Percentiles rank a stretch among this genome's conserved stretches.
phyloP scores from a whole-genome alignment of 805 yeast genomes.

The Nakazawaea ambrosiae region DNA sequence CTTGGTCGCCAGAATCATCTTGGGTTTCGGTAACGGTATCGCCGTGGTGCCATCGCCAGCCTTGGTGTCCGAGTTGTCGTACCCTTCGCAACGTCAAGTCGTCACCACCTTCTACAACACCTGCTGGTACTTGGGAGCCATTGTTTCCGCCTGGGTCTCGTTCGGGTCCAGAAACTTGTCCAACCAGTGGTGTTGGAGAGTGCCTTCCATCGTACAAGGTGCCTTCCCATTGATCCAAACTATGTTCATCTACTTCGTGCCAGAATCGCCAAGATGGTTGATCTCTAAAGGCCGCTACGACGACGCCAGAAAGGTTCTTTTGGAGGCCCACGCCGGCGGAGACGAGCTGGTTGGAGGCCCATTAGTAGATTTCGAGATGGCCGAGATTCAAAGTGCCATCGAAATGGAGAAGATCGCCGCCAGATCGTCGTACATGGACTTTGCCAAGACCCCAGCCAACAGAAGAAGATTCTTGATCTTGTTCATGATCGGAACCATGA shows the following conservation, averaged over 20 bases:
- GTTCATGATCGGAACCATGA: conserved; percentile 23
- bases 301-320: conserved; percentile 39
- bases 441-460: conserved; percentile 27
- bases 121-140: conserved; percentile 43
- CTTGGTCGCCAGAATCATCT: conserved; percentile 36
- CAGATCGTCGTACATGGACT: conserved; percentile 27
- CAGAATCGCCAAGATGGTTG: conserved; percentile 74
- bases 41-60: conserved; percentile 40
- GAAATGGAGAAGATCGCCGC: conserved; percentile 28
- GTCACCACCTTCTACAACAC: conserved; percentile 41
- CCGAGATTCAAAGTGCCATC: conserved; percentile 29
- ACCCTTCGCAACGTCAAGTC: conserved; percentile 36
- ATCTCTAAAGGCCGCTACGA: conserved; percentile 42
- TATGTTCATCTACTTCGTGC: conserved; percentile 29
- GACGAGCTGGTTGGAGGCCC: conserved; percentile 19
- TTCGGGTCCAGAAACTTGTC: conserved; percentile 29
- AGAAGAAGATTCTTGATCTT: conserved; percentile 31
- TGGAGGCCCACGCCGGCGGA: conserved; percentile 30
- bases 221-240: conserved; percentile 36
- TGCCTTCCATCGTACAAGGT: conserved; percentile 48
- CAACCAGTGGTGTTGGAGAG: conserved; percentile 41
- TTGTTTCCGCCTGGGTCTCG: conserved; percentile 41
- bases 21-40: conserved; percentile 40
- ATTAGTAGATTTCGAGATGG: conserved; percentile 27
- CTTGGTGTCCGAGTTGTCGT: conserved; percentile 42